Base-by-base conservation (phyloP, 1,139 yeast genomes). In the Lodderomyces margitis region DNA sequence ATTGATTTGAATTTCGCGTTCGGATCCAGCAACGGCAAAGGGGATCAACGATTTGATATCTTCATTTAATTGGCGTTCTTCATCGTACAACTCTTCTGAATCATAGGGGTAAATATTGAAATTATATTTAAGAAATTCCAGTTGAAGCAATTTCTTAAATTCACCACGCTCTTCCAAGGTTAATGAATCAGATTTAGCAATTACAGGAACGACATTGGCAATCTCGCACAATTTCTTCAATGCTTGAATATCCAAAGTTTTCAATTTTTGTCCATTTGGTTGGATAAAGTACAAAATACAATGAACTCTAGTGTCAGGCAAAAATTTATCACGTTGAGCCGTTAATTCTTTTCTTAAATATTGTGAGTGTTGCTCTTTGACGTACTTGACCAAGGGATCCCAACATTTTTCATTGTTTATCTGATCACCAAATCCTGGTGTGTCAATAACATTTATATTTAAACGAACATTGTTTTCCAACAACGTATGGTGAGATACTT, bases 361-460 rank as follows among this genome's bases (percentile, higher is more conserved):
- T 57, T 84, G 86, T 25, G 95, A 86, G 64, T 92, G 96, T 69
- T 92, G 98, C 64, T 92, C 98, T 69, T 91, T 89, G 61, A 92
- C 88, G 66, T 91, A 91, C 67, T 88, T 89, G 54, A 91, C 84
- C 54, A 92, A 83, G 36, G 97, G 97, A 55, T 92, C 98, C 98
- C 98, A 92, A 57, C 91, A 92, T 65, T 86, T 85, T 57, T 89
- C 96, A 66, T 92, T 92, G 68, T 92, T 88, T 55, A 92, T 85
- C 66, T 87, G 96, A 68, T 92, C 98, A 32, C 96, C 98, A 70
- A 88, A 92, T 7, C 98, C 98, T 10, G 98, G 98, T 7, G 98
- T 92, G 61, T 92, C 98, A 60, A 92, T 87, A 45, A 91, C 82
- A 55, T 88, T 91, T 50, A 92, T 70, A 57, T 85, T 84, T 61